phyloP scores from a whole-genome alignment of 495 filamentous ascomycete genomes.

The Talaromyces proteolyticus region DNA sequence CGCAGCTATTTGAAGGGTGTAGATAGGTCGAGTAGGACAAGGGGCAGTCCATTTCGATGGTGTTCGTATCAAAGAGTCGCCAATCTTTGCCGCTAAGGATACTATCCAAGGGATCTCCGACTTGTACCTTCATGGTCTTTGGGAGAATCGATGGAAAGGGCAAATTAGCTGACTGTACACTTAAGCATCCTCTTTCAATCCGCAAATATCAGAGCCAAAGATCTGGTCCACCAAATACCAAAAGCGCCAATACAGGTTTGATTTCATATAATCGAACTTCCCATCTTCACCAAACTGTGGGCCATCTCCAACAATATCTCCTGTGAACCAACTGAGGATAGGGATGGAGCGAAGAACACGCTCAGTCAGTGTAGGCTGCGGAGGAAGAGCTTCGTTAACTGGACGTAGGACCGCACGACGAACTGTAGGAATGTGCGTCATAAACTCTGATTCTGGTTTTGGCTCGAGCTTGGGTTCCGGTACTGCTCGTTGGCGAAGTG shows the following conservation, averaged over 20 bases:
- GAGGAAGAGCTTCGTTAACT: slow-evolving; percentile 54
- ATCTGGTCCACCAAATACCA: slow-evolving; percentile 42
- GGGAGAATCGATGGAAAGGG: too few species aligned
- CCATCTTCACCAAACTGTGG: slow-evolving; percentile 73
- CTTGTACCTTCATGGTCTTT: too few species aligned
- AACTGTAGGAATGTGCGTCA: slow-evolving; percentile 45
- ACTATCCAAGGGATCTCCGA: too few species aligned
- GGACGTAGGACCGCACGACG: slow-evolving; percentile 47
- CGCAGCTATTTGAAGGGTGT: too few species aligned
- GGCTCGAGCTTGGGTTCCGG: slow-evolving; percentile 13
- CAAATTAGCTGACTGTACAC: background rate
- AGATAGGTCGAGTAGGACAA: background rate
- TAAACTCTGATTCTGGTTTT: slow-evolving; percentile 39
- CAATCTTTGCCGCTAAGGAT: too few species aligned
- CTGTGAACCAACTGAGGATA: slow-evolving; percentile 62
- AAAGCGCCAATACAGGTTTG: slow-evolving; percentile 71
- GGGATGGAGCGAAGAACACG: slow-evolving; percentile 56
- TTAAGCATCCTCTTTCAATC: slow-evolving; percentile 43
- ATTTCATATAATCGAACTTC: slow-evolving; percentile 70
- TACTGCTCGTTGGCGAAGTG: slow-evolving; percentile 23
- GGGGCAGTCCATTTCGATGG: too few species aligned
- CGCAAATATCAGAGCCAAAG: slow-evolving; percentile 44
- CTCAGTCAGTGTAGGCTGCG: slow-evolving; percentile 55
- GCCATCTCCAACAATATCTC: slow-evolving; percentile 73
- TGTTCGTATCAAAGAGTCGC: too few species aligned